Conservation (phyloP, 2,329 filamentous ascomycete genomes). For the Stagonosporopsis chrysanthemi region DNA sequence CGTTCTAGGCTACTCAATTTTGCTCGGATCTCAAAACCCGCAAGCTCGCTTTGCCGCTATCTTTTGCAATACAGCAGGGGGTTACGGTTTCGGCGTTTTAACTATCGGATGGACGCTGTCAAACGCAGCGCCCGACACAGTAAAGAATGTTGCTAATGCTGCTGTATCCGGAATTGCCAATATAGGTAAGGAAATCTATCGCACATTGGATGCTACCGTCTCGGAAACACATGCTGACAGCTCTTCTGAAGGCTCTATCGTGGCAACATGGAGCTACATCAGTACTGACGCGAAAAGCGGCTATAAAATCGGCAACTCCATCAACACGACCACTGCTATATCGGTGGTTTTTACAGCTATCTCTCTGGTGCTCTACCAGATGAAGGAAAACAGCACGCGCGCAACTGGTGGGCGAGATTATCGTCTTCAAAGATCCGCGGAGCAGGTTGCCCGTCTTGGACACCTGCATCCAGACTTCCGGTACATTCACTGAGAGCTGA, state of each 20-base stretch:
- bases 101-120: background rate
- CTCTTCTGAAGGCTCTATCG: background rate
- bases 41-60: background rate
- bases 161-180: background rate
- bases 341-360: background rate
- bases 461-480: constrained; percentile 1
- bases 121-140: constrained; percentile 1
- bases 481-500: background rate
- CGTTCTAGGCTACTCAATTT: background rate
- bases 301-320: background rate
- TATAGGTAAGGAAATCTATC: background rate
- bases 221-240: background rate
- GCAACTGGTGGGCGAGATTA: background rate
- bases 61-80: background rate
- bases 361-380: background rate
- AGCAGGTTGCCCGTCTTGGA: background rate
- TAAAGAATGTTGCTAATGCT: background rate
- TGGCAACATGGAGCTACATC: constrained; percentile 5
- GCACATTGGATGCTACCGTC: no score
- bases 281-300: background rate
- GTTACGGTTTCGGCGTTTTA: background rate
- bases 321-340: background rate
- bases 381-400: background rate
- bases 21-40: background rate
- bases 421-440: background rate